phyloP scores from a whole-genome alignment of 2,329 filamentous ascomycete genomes.

The Graphilbum fragrans region DNA sequence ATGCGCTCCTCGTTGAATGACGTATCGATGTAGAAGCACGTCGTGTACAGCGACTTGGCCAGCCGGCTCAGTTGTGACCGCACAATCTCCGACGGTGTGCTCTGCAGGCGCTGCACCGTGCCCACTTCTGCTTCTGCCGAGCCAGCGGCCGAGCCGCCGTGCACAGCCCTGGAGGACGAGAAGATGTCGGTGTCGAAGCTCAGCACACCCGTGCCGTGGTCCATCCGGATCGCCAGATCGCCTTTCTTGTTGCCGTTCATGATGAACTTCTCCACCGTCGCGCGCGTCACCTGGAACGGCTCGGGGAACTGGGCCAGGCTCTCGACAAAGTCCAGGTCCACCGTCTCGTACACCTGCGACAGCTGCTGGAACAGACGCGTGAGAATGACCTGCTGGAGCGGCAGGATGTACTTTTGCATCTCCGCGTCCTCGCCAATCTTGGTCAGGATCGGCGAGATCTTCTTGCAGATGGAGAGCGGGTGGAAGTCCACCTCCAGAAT shows the following conservation, averaged over 20 bases:
- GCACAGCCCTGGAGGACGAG: constrained; percentile 86
- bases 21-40: constrained; percentile 92
- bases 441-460: constrained; percentile 90
- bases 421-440: constrained; percentile 89
- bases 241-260: constrained; percentile 99
- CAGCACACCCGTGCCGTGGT: constrained; percentile 87
- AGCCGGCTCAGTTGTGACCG: constrained; percentile 87
- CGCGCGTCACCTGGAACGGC: constrained; percentile 81
- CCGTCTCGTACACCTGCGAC: constrained; percentile 97
- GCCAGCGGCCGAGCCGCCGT: constrained; percentile 70
- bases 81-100: constrained; percentile 94
- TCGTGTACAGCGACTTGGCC: constrained; percentile 81
- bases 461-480: constrained; percentile 95
- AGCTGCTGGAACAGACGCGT: constrained; percentile 98
- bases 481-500: constrained; percentile 99
- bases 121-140: constrained; percentile 78
- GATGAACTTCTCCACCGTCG: constrained; percentile 98
- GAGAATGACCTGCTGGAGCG: constrained; percentile 95
- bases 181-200: constrained; percentile 98
- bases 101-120: constrained; percentile 88
- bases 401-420: constrained; percentile 94
- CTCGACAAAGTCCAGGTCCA: constrained; percentile 87
- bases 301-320: constrained; percentile 91
- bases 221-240: constrained; percentile 88
- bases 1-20: constrained; percentile 72